Percentiles rank a stretch among this genome's conserved stretches.
These are phyloP conservation scores for Ziziphus jujuba DNA, from an alignment of 306 rosid genomes.

Conservation along the genomic window DNA sequence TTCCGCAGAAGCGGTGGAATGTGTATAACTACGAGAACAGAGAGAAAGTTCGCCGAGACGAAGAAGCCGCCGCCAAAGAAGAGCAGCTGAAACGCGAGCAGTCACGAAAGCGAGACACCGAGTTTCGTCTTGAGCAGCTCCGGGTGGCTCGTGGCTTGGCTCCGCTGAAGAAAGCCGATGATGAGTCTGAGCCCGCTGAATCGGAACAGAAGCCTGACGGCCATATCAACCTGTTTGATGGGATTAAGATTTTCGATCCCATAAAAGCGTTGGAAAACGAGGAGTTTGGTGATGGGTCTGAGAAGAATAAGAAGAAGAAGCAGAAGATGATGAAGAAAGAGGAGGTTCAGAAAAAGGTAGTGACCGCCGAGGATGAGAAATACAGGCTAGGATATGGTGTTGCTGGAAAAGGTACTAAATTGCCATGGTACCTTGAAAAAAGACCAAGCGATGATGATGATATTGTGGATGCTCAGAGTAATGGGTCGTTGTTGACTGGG, in stretches of 20 bases:
- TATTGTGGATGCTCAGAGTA: constrained; percentile 22
- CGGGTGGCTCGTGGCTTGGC: constrained; percentile 65
- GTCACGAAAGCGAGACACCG: constrained; percentile 63
- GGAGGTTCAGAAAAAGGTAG: constrained; percentile 36
- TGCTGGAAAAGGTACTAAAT: constrained; percentile 78
- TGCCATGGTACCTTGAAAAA: constrained; percentile 92
- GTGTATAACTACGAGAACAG: constrained; percentile 85
- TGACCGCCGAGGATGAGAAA: constrained; percentile 81
- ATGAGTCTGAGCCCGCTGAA: constrained; percentile 26
- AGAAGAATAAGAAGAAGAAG: constrained; percentile 47
- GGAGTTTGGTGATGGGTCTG: constrained; percentile 33
- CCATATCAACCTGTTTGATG: constrained; percentile 80
- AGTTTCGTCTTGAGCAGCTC: constrained; percentile 71
- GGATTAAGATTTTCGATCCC: constrained; percentile 81
- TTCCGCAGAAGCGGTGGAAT: constrained; percentile 97
- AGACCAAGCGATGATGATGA: constrained; percentile 40
- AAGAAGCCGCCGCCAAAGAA: constrained; percentile 87
- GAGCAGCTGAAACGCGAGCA: constrained; percentile 90
- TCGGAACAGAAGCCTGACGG: constrained; percentile 48
- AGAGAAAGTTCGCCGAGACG: constrained; percentile 84
- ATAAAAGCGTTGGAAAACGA: constrained; percentile 38
- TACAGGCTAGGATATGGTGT: constrained; percentile 85
- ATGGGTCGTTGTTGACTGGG: constrained; percentile 8
- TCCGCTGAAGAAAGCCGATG: constrained; percentile 29
- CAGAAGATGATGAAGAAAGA: constrained; percentile 72